Conservation (phyloP, 73 alveolate genomes). For the Breviolum minutum region DNA sequence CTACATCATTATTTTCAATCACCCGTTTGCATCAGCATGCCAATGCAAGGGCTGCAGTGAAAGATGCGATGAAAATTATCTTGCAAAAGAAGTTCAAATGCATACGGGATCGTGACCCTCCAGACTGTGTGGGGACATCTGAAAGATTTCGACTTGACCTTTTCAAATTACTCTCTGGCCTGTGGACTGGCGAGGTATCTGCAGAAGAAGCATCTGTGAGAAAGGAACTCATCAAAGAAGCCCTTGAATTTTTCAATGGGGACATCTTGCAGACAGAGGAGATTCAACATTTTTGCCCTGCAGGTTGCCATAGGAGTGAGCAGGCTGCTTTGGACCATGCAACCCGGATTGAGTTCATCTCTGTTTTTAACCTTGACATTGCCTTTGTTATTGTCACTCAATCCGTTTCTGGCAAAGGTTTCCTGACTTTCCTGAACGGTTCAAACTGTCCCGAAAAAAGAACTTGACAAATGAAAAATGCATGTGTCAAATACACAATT, state of each 20-base stretch:
- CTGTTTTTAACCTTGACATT: too few species aligned
- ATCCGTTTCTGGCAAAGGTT: too few species aligned
- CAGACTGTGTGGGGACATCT: not conserved
- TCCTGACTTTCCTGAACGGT: too few species aligned
- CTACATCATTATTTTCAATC: not conserved
- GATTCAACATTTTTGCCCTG: not conserved
- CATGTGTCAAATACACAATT: too few species aligned
- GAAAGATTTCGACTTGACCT: not conserved
- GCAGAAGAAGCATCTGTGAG: not conserved
- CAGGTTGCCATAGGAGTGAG: not conserved
- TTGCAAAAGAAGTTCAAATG: not conserved
- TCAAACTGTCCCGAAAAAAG: too few species aligned
- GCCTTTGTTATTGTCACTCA: too few species aligned
- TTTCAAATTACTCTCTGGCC: not conserved
- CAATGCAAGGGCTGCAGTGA: not conserved
- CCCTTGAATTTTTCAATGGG: conserved; percentile 10
- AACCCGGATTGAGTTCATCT: not conserved
- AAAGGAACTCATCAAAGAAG: not conserved
- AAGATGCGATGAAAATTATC: not conserved
- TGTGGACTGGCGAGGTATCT: not conserved
- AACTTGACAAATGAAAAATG: too few species aligned
- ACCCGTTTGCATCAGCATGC: not conserved
- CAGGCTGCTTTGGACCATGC: conserved; percentile 11
- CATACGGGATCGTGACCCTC: not conserved
- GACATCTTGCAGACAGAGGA: not conserved